These are phyloP conservation scores for Aspergillus udagawae DNA, from an alignment of 2,329 filamentous ascomycete species.

Conservation along the genomic window DNA sequence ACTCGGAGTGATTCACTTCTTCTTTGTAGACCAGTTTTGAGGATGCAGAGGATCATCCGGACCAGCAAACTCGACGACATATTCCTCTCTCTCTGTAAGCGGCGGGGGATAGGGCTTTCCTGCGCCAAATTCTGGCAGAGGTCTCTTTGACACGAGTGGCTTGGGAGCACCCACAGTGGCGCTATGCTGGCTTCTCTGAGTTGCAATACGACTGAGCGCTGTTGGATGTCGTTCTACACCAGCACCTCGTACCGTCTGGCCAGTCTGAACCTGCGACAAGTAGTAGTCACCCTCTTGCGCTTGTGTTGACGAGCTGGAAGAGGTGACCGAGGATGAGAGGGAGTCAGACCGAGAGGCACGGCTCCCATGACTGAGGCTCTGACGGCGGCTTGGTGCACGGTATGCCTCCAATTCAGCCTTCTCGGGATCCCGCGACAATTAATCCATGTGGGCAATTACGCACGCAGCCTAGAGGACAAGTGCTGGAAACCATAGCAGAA, in stretches of 20 bases:
- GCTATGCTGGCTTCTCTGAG: constrained; percentile 39
- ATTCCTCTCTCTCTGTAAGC: constrained; percentile 55
- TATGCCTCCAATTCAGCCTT: constrained; percentile 32
- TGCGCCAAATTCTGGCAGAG: constrained; percentile 45
- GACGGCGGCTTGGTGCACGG: constrained; percentile 9
- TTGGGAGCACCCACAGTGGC: constrained; percentile 39
- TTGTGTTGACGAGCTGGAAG: constrained; percentile 20
- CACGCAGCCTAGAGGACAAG: background rate
- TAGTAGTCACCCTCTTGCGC: constrained; percentile 16
- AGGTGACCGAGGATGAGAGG: constrained; percentile 19
- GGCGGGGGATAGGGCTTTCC: constrained; percentile 56
- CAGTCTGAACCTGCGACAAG: constrained; percentile 32
- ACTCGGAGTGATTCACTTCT: constrained; percentile 57
- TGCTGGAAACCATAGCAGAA: background rate
- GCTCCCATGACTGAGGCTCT: constrained; percentile 11
- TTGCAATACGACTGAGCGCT: constrained; percentile 39
- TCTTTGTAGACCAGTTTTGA: constrained; percentile 77
- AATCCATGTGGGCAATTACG: constrained; percentile 28
- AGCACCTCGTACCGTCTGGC: constrained; percentile 16
- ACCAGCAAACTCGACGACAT: constrained; percentile 72
- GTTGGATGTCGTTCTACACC: constrained; percentile 37
- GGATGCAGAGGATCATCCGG: constrained; percentile 78
- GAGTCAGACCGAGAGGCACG: constrained; percentile 12
- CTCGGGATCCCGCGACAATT: constrained; percentile 33
- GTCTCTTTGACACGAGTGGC: constrained; percentile 25